Percentiles rank a stretch among this genome's conserved stretches.
phyloP scores from a whole-genome alignment of 2,329 filamentous ascomycete genomes.

The Ophiocordyceps unilateralis region DNA sequence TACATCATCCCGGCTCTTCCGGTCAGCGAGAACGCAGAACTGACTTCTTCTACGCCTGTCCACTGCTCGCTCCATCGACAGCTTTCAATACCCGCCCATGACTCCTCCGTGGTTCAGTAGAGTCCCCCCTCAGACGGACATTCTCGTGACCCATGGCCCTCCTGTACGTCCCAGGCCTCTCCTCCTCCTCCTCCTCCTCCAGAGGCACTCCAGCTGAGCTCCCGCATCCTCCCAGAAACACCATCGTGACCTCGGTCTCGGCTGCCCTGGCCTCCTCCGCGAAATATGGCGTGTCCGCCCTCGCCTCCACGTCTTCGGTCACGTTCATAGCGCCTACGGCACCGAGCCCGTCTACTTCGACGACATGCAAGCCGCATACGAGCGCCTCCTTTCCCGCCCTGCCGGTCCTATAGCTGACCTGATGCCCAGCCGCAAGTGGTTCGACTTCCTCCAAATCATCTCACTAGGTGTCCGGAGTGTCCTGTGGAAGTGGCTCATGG shows the following conservation, averaged over 20 bases:
- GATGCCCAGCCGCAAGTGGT: conserved; percentile 27
- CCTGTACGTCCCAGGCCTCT: conserved; percentile 27
- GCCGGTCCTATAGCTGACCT: conserved; percentile 27
- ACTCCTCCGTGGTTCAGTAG: conserved; percentile 55
- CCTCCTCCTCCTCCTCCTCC: no score
- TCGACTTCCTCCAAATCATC: conserved; percentile 26
- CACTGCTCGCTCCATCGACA: conserved; percentile 8
- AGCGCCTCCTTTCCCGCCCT: conserved; percentile 36
- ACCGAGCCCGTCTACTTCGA: conserved; percentile 58
- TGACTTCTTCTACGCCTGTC: not conserved
- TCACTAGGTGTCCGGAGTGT: conserved; percentile 28
- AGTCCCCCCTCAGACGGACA: conserved; percentile 55
- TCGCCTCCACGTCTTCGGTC: conserved; percentile 65
- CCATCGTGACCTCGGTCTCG: conserved; percentile 53
- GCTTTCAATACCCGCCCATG: conserved; percentile 54
- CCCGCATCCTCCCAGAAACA: conserved; percentile 27
- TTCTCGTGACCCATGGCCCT: conserved; percentile 69
- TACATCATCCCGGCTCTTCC: not conserved
- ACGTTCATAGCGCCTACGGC: conserved; percentile 64
- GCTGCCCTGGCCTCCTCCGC: conserved; percentile 51
- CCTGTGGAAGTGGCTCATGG: conserved; percentile 39
- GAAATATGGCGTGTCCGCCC: conserved; percentile 64
- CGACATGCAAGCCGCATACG: conserved; percentile 52
- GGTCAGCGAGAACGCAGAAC: not conserved
- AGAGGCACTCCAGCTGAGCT: not conserved